Percentiles rank a stretch among this genome's conserved stretches.
phyloP scores from a whole-genome alignment of 2,329 filamentous ascomycete genomes.

The Epichloe gansuensis region DNA sequence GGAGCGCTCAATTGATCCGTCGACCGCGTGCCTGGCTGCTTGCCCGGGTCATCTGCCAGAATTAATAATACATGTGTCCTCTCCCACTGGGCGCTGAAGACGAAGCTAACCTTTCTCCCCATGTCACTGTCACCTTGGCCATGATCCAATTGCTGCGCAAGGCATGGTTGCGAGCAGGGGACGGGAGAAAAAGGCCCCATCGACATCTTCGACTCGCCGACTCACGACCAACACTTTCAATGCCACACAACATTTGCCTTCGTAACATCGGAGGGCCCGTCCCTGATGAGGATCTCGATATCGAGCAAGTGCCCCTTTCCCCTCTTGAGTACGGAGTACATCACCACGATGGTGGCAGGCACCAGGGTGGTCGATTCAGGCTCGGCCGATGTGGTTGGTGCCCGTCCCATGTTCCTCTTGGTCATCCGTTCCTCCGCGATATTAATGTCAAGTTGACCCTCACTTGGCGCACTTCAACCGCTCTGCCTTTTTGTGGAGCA shows the following conservation, averaged over 20 bases:
- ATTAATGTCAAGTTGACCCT: neutral
- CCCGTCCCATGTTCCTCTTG: neutral
- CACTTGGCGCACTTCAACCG: neutral
- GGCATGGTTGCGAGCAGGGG: neutral
- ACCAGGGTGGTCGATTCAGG: neutral
- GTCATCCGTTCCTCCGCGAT: neutral
- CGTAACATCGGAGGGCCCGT: slow-evolving; percentile 1
- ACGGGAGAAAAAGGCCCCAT: neutral
- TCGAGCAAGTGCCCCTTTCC: neutral
- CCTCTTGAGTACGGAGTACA: neutral
- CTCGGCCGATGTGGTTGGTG: neutral
- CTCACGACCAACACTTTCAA: slow-evolving; percentile 1
- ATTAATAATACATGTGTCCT: neutral
- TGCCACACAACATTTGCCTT: neutral
- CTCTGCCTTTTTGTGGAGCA: neutral
- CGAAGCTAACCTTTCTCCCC: neutral
- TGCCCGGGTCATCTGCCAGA: neutral
- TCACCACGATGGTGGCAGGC: neutral
- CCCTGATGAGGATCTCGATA: slow-evolving; percentile 1
- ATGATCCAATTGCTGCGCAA: neutral
- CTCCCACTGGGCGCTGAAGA: neutral
- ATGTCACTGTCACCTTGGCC: neutral
- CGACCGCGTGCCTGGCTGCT: neutral
- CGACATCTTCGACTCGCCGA: neutral
- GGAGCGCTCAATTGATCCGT: too few relatives aligned